Conservation (phyloP, 2,329 filamentous ascomycete species). For the Ophiostoma montium region DNA sequence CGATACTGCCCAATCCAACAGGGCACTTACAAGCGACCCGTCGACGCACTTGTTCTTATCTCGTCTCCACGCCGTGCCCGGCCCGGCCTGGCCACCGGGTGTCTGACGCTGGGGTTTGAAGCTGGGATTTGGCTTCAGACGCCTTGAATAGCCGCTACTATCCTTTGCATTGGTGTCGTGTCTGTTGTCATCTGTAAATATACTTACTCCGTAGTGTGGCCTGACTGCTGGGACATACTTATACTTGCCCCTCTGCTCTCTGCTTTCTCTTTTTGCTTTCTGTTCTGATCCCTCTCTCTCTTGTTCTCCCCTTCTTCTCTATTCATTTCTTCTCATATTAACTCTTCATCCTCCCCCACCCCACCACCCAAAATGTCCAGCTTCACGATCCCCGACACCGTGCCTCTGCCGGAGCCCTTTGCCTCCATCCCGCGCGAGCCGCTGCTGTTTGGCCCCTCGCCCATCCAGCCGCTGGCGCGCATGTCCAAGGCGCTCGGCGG, state of each 20-base stretch:
- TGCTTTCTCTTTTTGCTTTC: no score
- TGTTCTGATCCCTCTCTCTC: no score
- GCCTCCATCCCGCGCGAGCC: conserved; percentile 45
- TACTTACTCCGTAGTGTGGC: no score
- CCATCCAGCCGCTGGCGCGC: conserved; percentile 51
- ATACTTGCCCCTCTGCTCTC: no score
- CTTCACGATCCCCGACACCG: conserved; percentile 4
- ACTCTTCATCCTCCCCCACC: background rate
- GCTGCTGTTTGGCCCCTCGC: conserved; percentile 54
- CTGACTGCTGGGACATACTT: no score
- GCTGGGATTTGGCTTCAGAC: background rate
- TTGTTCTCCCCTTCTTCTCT: background rate
- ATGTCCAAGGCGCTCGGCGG: conserved; percentile 47
- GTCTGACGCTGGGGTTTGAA: background rate
- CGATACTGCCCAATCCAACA: background rate
- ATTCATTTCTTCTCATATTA: background rate
- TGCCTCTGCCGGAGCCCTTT: conserved; percentile 42
- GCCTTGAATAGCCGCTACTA: background rate
- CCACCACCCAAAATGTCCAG: conserved; percentile 3
- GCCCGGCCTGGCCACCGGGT: background rate
- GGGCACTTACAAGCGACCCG: background rate
- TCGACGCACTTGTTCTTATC: background rate
- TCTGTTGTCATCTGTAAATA: no score
- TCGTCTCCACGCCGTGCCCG: background rate
- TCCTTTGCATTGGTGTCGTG: background rate